Conservation (phyloP, 2,329 filamentous ascomycete genomes). For the Paraconiothyrium brasiliense region DNA sequence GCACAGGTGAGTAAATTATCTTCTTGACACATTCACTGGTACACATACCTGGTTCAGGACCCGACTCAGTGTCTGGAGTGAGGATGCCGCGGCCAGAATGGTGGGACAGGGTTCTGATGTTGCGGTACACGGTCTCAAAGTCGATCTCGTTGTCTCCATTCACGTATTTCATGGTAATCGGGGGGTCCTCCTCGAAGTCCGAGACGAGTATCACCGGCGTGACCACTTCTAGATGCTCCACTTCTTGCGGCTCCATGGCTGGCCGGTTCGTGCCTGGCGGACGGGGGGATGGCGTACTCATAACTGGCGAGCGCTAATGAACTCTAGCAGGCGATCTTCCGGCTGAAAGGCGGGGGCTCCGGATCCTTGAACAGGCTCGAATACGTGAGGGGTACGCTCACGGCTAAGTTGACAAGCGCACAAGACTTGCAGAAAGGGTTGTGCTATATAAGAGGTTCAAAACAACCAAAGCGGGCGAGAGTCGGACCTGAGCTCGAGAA, state of each 20-base stretch:
- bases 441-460: neutral
- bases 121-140: conserved; percentile 23
- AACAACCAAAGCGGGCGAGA: neutral
- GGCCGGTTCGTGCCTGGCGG: neutral
- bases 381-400: neutral
- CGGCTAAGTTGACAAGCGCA: neutral
- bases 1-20: neutral
- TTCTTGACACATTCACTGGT: neutral
- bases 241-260: conserved; percentile 17
- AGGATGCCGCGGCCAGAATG: conserved; percentile 17
- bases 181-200: conserved; percentile 20
- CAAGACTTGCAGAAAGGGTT: neutral
- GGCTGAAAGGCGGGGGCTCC: neutral
- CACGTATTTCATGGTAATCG: conserved; percentile 25
- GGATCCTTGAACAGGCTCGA: neutral
- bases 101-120: conserved; percentile 21
- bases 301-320: neutral
- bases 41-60: conserved; percentile 8
- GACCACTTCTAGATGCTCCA: no score
- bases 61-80: neutral
- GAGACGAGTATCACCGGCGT: conserved; percentile 25
- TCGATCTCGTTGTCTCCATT: conserved; percentile 28
- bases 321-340: neutral
- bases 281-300: neutral
- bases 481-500: neutral